Conservation (phyloP, 495 filamentous ascomycete genomes). For the Glutinoglossum americanum region DNA sequence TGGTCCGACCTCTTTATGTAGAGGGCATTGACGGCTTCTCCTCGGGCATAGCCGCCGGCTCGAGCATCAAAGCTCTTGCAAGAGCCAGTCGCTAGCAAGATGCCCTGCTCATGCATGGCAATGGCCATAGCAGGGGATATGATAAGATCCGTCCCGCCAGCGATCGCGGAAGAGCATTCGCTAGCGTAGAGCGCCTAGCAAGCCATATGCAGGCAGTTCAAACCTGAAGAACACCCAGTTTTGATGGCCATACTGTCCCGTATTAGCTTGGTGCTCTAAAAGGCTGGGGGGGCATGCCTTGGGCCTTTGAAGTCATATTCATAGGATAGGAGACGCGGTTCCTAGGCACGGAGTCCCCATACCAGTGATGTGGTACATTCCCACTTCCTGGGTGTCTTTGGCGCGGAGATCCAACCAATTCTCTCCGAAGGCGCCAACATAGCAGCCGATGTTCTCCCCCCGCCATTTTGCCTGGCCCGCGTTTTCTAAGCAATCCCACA, state of each 20-base stretch:
- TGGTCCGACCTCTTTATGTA: slow-evolving; percentile 17
- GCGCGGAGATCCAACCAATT: neutral
- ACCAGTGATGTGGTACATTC: neutral
- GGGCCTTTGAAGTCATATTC: too few relatives aligned
- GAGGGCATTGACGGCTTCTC: slow-evolving; percentile 21
- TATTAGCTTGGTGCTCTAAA: too few relatives aligned
- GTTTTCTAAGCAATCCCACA: slow-evolving; percentile 5
- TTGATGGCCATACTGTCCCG: too few relatives aligned
- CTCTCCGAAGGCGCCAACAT: neutral
- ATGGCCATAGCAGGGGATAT: too few relatives aligned
- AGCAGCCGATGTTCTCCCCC: neutral
- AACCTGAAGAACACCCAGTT: too few relatives aligned
- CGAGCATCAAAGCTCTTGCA: slow-evolving; percentile 21
- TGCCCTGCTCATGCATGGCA: too few relatives aligned
- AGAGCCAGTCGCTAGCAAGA: slow-evolving; percentile 11
- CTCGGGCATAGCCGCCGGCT: slow-evolving; percentile 23
- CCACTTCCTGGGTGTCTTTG: neutral
- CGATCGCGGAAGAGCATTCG: too few relatives aligned
- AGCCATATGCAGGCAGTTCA: too few relatives aligned
- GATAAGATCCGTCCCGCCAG: too few relatives aligned
- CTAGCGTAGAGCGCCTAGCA: too few relatives aligned
- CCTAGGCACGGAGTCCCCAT: neutral
- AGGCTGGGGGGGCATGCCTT: too few relatives aligned
- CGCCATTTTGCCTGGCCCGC: neutral
- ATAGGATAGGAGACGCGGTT: neutral